A percentile compares a stretch with the other conserved stretches of the same genome.
Conservation (phyloP, 2,329 filamentous ascomycete genomes). For the Coniochaeta prunicola region DNA sequence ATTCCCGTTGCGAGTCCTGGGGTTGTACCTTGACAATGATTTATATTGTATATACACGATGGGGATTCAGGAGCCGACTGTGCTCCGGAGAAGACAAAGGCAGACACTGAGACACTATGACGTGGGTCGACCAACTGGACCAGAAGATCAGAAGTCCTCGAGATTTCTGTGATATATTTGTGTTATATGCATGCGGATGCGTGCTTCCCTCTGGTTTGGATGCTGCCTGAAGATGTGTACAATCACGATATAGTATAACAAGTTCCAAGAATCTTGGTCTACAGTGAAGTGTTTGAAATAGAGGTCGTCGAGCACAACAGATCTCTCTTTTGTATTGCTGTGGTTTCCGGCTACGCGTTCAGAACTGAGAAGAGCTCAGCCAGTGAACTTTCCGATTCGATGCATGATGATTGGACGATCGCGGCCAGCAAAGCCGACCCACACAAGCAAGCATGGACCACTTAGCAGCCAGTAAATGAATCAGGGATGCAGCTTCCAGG, state of each 20-base stretch:
- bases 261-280: too few relatives aligned
- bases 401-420: not conserved
- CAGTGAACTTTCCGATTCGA: not conserved
- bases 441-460: not conserved
- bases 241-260: too few relatives aligned
- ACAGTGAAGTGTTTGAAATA: too few relatives aligned
- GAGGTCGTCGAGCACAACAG: too few relatives aligned
- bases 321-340: too few relatives aligned
- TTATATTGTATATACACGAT: conserved; percentile 1
- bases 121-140: not conserved
- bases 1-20: not conserved
- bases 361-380: not conserved
- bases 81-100: not conserved
- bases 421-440: not conserved
- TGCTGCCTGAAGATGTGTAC: too few relatives aligned
- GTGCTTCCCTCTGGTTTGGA: too few relatives aligned
- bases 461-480: not conserved
- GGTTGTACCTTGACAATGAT: not conserved
- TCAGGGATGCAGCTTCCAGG: not conserved
- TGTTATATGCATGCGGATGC: too few relatives aligned
- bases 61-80: not conserved
- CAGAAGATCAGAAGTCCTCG: too few relatives aligned
- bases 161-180: too few relatives aligned
- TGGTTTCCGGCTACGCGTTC: too few relatives aligned
- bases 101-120: not conserved